Base-by-base conservation (phyloP, 2,329 filamentous ascomycete species). In the Fusarium sp. region DNA sequence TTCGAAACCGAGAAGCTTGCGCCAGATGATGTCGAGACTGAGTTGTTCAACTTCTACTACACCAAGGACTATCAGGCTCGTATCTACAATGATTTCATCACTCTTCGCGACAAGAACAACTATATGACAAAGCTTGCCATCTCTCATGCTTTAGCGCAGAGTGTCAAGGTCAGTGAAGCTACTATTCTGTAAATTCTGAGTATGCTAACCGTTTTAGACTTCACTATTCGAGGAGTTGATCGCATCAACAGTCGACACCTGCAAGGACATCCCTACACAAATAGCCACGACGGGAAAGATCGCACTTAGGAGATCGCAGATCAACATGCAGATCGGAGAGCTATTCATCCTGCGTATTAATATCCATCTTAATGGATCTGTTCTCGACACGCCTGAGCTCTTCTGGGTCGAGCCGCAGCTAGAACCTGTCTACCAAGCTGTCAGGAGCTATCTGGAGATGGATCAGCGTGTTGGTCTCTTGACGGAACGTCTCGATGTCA, bases 61-160 rank as follows among this genome's bases (percentile, higher is more conserved):
- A 98, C 96, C 5, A 89, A 92, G 75, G 95, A 98, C 78, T 99
- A 99, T 79, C 97, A 99, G 82, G 94, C 96, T 24, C 91, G 96
- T 54, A 99, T 99, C 80, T 99, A 99, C 87, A 99, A 99, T 81
- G 96, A 99, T 81, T 99, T 99, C 76, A 99, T 99, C 80, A 96
- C 93, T 4, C 82, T 99, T 65, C 88, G 94, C 51, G 95, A 98
- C 76, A 97, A 97, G 82, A 91, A 91, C 76, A 97, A 97, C 80
- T 97, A 98, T 83, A 98, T 98, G 96, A 97, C 92, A 73, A 98
- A 98, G 83, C 85, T 98, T 40, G 94, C 95, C 59, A 98, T 98
- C 78, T 97, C 94, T 18, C 96, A 99, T 82, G 96, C 96, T 5
- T 84, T 99, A 49, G 93, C 95, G 1, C 96, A 99, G 80, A 97